A percentile compares a stretch with the other conserved stretches of the same genome.
These are phyloP conservation scores for Bombardia bombarda DNA, from an alignment of 495 filamentous ascomycete species.

Conservation along the genomic window DNA sequence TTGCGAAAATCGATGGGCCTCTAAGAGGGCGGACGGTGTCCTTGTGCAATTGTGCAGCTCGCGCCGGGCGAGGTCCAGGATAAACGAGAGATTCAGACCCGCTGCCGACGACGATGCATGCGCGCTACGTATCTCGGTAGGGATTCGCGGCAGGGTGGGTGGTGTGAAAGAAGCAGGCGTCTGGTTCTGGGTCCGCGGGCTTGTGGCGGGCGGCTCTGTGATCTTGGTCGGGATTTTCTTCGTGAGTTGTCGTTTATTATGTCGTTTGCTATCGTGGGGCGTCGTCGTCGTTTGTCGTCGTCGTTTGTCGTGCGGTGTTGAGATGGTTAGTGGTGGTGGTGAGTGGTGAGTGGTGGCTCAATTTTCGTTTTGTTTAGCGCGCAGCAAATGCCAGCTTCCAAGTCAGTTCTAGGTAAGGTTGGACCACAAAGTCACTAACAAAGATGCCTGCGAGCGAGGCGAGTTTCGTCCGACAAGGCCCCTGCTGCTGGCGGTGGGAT, in stretches of 20 bases:
- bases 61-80: slow-evolving; percentile 9
- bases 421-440: too few relatives aligned
- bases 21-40: slow-evolving; percentile 1
- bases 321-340: not conserved
- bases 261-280: too few relatives aligned
- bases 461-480: not conserved
- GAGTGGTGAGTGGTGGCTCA: too few relatives aligned
- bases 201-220: too few relatives aligned
- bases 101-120: slow-evolving; percentile 4
- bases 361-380: too few relatives aligned
- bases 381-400: not conserved
- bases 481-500: not conserved
- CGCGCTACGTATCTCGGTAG: not conserved
- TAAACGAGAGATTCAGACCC: not conserved
- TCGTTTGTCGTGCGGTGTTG: not conserved
- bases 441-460: not conserved
- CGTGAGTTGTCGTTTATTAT: too few relatives aligned
- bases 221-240: too few relatives aligned
- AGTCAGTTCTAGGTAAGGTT: too few relatives aligned
- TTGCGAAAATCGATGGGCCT: slow-evolving; percentile 1
- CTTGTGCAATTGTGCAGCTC: slow-evolving; percentile 2
- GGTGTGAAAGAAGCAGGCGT: too few relatives aligned
- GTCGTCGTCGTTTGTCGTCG: too few relatives aligned
- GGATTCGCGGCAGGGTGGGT: too few relatives aligned
- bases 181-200: too few relatives aligned